These are phyloP conservation scores for Ophiocordyceps camponoti-leonardi DNA, from an alignment of 2,329 filamentous ascomycete species.

Conservation along the genomic window DNA sequence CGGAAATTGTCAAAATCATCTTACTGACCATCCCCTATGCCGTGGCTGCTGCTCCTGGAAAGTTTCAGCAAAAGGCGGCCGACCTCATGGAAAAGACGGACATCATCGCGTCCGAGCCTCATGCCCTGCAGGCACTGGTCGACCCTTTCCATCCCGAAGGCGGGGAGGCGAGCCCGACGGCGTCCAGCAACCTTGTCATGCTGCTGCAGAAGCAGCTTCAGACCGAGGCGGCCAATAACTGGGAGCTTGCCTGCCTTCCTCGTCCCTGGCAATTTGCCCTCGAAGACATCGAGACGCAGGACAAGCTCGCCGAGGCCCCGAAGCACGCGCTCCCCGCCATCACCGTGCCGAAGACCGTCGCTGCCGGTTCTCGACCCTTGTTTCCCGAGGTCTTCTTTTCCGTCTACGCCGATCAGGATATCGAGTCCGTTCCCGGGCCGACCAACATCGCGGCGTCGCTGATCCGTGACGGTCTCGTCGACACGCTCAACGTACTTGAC, in stretches of 20 bases:
- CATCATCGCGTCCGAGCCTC: constrained; percentile 78
- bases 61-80: constrained; percentile 55
- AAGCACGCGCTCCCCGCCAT: constrained; percentile 70
- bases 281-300: constrained; percentile 41
- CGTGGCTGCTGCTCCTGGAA: constrained; percentile 54
- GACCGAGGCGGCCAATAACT: constrained; percentile 54
- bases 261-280: constrained; percentile 48
- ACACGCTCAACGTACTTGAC: constrained; percentile 87
- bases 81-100: constrained; percentile 86
- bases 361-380: constrained; percentile 55
- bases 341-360: constrained; percentile 56
- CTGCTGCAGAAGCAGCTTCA: constrained; percentile 78
- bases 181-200: constrained; percentile 53
- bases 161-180: constrained; percentile 44
- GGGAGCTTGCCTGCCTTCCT: constrained; percentile 56
- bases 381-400: constrained; percentile 93
- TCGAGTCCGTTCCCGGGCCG: constrained; percentile 71
- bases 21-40: constrained; percentile 86
- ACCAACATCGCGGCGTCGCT: constrained; percentile 64
- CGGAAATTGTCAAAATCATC: constrained; percentile 93
- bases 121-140: constrained; percentile 69
- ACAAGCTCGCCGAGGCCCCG: constrained; percentile 38
- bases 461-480: constrained; percentile 68
- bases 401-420: constrained; percentile 72
- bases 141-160: constrained; percentile 62